Percentiles rank a stretch among this genome's conserved stretches.
These are phyloP conservation scores for Neocatenulostroma microsporum DNA, from an alignment of 2,329 filamentous ascomycete species.

Conservation along the genomic window DNA sequence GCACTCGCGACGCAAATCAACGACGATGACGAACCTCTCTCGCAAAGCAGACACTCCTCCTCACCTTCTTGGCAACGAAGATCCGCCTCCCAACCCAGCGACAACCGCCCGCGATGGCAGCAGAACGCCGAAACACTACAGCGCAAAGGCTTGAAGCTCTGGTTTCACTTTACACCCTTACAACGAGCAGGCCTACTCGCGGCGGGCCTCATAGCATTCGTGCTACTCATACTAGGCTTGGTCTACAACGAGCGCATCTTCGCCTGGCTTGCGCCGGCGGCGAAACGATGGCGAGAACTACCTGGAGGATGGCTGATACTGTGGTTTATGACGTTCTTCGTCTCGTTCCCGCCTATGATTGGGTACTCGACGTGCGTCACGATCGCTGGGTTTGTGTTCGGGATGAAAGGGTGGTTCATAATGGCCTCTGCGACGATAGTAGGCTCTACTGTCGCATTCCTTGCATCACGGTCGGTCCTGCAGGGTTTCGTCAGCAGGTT, in stretches of 20 bases:
- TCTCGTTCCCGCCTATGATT: conserved; percentile 79
- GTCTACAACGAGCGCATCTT: conserved; percentile 77
- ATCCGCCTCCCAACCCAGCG: conserved; percentile 5
- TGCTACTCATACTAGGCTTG: conserved; percentile 60
- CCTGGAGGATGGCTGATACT: conserved; percentile 65
- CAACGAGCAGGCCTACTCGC: conserved; percentile 55
- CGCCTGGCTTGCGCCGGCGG: conserved; percentile 61
- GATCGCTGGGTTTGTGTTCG: conserved; percentile 63
- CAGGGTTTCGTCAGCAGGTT: conserved; percentile 70
- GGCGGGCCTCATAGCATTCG: conserved; percentile 44
- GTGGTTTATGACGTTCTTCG: conserved; percentile 65
- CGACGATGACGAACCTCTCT: conserved; percentile 19
- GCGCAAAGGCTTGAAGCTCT: conserved; percentile 42
- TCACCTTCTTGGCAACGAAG: conserved; percentile 12
- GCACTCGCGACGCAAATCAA: conserved; percentile 47
- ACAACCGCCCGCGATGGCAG: conserved; percentile 24
- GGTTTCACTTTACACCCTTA: conserved; percentile 49
- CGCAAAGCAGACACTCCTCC: conserved; percentile 26
- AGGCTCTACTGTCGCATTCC: conserved; percentile 71
- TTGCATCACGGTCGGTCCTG: conserved; percentile 71
- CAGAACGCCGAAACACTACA: conserved; percentile 39
- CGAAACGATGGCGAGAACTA: conserved; percentile 67
- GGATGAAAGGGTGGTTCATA: conserved; percentile 74
- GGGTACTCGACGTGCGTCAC: conserved; percentile 75
- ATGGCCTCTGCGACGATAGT: conserved; percentile 68